Percentiles rank a stretch among this genome's conserved stretches.
These are phyloP conservation scores for Rubus parviflorus DNA, from an alignment of 306 rosid genomes.

Conservation along the genomic window DNA sequence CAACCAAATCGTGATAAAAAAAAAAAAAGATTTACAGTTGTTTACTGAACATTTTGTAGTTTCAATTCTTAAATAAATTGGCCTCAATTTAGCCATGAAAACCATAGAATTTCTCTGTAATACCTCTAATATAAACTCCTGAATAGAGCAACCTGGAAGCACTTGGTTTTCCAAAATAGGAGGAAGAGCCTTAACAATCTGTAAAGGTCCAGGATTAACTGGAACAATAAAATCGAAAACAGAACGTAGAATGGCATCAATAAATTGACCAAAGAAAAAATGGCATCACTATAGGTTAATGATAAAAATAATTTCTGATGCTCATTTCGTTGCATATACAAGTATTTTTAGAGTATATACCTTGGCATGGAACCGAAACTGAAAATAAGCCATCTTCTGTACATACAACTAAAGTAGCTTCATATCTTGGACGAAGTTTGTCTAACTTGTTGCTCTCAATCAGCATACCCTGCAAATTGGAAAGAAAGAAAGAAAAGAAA, in stretches of 20 bases:
- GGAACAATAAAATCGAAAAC: background rate
- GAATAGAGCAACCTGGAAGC: slow-evolving; percentile 38
- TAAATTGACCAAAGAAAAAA: background rate
- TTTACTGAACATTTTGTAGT: background rate
- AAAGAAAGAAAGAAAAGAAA: background rate
- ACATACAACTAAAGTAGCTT: slow-evolving; percentile 33
- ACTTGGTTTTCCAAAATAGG: slow-evolving; percentile 24
- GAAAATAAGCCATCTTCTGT: slow-evolving; percentile 18
- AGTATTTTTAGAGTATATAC: slow-evolving; percentile 12
- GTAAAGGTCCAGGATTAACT: slow-evolving; percentile 44
- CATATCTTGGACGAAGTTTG: slow-evolving; percentile 38
- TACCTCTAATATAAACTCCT: slow-evolving; percentile 57
- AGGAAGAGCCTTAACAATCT: slow-evolving; percentile 31
- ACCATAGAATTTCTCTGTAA: background rate
- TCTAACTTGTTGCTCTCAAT: slow-evolving; percentile 40
- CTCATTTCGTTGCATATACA: background rate
- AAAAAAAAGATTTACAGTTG: too few relatives aligned
- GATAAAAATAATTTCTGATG: background rate
- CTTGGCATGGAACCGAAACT: slow-evolving; percentile 37
- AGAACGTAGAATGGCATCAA: slow-evolving; percentile 8
- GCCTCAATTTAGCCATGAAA: background rate
- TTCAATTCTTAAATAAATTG: background rate
- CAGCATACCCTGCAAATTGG: slow-evolving; percentile 32
- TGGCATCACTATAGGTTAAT: background rate
- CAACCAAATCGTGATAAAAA: background rate